phyloP scores from a whole-genome alignment of 495 filamentous ascomycete species.

The Penicillium dipodomyicola region DNA sequence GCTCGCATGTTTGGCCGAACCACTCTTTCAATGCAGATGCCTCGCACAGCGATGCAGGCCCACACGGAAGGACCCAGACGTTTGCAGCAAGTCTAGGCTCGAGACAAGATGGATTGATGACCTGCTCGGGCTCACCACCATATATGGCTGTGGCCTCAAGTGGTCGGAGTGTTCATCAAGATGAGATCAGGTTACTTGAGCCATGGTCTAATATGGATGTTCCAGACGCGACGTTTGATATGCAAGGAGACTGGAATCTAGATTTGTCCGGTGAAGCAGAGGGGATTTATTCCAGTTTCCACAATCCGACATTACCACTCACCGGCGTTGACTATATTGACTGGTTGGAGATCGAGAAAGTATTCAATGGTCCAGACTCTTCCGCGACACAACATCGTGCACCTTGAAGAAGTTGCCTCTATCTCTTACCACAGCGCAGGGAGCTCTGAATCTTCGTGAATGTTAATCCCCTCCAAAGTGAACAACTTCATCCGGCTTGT shows the following conservation, averaged over 20 bases:
- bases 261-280: constrained; percentile 23
- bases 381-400: no score
- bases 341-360: constrained; percentile 27
- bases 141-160: background rate
- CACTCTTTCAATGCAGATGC: constrained; percentile 2
- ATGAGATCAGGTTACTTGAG: constrained; percentile 21
- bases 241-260: constrained; percentile 18
- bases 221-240: constrained; percentile 15
- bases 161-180: background rate
- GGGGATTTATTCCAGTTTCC: constrained; percentile 25
- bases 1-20: constrained; percentile 21
- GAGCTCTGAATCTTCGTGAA: no score
- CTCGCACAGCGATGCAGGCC: background rate
- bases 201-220: constrained; percentile 12
- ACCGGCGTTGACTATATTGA: constrained; percentile 25
- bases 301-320: constrained; percentile 22
- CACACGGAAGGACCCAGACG: background rate
- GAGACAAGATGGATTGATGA: background rate
- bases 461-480: no score
- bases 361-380: constrained; percentile 14
- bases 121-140: background rate
- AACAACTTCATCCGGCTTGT: background rate
- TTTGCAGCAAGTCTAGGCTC: background rate
- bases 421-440: no score
- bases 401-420: no score